Evolutionary conservation across 345 rosid species (phyloP).

Genomic region (Rhodomyrtus tomentosa): DNA sequence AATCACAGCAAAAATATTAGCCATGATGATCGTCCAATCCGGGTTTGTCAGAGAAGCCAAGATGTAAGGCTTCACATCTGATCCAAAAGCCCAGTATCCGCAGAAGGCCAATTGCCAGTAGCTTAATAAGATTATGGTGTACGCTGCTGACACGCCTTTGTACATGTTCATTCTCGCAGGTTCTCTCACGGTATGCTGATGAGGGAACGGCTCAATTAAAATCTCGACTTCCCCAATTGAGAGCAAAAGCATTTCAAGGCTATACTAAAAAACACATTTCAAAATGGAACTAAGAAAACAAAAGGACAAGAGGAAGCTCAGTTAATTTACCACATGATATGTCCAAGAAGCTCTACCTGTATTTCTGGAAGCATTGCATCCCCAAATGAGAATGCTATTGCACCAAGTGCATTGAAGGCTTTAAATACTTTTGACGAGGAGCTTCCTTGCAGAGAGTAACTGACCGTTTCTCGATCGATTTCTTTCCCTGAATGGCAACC

Average conservation of each 20-base stretch:
- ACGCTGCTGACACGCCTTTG: conserved; percentile 44
- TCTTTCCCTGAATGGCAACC: conserved; percentile 17
- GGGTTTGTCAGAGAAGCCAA: conserved; percentile 31
- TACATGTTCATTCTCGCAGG: conserved; percentile 36
- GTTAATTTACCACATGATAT: background rate
- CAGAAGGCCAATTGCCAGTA: conserved; percentile 43
- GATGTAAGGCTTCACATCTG: conserved; percentile 37
- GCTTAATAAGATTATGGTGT: conserved; percentile 15
- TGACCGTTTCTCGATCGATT: conserved; percentile 20
- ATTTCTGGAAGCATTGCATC: conserved; percentile 57
- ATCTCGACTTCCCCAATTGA: background rate
- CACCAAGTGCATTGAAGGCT: conserved; percentile 46
- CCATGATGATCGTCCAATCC: conserved; percentile 42
- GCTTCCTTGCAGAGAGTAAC: conserved; percentile 31
- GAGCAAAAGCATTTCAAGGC: background rate
- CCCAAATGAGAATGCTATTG: conserved; percentile 46
- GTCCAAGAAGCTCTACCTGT: conserved; percentile 18
- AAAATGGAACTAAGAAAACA: background rate
- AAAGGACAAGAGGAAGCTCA: background rate
- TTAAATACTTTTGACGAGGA: conserved; percentile 22
- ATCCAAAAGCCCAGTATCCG: conserved; percentile 49
- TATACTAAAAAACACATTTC: too few species aligned
- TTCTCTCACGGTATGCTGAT: conserved; percentile 25
- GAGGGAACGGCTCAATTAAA: background rate
- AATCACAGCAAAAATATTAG: conserved; percentile 33